Percentiles rank a stretch among this genome's conserved stretches.
phyloP scores from a whole-genome alignment of 148 eudicot genomes.

The Camellia granthamiana region DNA sequence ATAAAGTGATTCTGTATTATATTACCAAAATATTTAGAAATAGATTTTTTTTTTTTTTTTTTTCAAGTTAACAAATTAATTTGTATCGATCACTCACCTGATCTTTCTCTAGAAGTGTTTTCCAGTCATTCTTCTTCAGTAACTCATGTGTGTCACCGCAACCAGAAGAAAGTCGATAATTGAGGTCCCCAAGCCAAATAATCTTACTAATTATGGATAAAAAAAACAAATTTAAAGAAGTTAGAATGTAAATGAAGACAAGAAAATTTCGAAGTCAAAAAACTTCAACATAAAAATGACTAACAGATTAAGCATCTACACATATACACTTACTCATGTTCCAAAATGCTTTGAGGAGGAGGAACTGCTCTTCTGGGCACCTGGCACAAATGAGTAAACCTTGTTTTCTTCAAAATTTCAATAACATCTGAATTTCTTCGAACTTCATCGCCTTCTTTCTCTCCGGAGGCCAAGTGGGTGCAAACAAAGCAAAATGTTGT shows the following conservation, averaged over 20 bases:
- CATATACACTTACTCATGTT: slow-evolving; percentile 47
- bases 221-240: neutral
- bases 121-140: slow-evolving; percentile 50
- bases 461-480: slow-evolving; percentile 74
- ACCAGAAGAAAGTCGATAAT: slow-evolving; percentile 48
- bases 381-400: slow-evolving; percentile 36
- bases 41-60: too few relatives aligned
- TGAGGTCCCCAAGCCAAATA: slow-evolving; percentile 75
- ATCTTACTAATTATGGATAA: slow-evolving; percentile 31
- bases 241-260: neutral
- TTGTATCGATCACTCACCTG: slow-evolving; percentile 34
- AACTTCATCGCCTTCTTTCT: slow-evolving; percentile 55
- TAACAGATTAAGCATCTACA: neutral
- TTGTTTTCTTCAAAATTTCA: slow-evolving; percentile 55
- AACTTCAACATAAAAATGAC: neutral
- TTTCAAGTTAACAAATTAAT: neutral
- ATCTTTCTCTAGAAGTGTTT: slow-evolving; percentile 59
- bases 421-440: slow-evolving; percentile 54
- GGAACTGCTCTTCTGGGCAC: slow-evolving; percentile 19
- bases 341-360: slow-evolving; percentile 47
- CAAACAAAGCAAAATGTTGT: slow-evolving; percentile 64
- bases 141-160: slow-evolving; percentile 38
- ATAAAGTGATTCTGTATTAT: neutral
- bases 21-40: neutral
- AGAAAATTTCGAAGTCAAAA: neutral